Conservation (phyloP, 1,284 basidiomycete species). For the Cutaneotrichosporon mucoides region DNA sequence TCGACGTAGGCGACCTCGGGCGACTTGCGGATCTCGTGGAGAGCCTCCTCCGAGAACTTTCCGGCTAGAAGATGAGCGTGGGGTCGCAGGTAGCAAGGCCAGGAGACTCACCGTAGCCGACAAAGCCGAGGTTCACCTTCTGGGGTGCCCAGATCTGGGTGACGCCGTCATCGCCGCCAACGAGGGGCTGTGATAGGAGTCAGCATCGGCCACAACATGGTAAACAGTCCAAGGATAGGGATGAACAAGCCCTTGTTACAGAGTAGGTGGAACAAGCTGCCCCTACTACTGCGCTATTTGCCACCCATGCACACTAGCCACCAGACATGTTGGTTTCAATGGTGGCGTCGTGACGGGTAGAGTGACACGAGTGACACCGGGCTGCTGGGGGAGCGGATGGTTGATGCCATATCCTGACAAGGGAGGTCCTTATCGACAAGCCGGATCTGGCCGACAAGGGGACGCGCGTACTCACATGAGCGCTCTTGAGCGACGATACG, state of each 20-base stretch:
- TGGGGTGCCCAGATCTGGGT: slow-evolving; percentile 43
- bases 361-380: not conserved
- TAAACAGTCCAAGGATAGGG: too few species aligned
- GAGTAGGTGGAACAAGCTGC: too few species aligned
- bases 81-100: not conserved
- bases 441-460: slow-evolving; percentile 6
- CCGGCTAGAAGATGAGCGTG: slow-evolving; percentile 56
- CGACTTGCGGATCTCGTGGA: slow-evolving; percentile 75
- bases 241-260: not conserved
- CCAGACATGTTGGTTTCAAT: not conserved
- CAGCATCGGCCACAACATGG: not conserved
- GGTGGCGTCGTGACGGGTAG: not conserved
- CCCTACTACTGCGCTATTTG: not conserved
- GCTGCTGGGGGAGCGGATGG: too few species aligned
- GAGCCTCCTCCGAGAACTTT: slow-evolving; percentile 66
- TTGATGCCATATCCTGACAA: too few species aligned
- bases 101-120: slow-evolving; percentile 43
- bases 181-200: slow-evolving; percentile 28
- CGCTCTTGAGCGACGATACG: slow-evolving; percentile 31
- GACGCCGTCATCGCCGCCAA: slow-evolving; percentile 38
- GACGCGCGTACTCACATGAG: slow-evolving; percentile 40
- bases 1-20: slow-evolving; percentile 94
- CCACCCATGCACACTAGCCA: not conserved
- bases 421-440: not conserved
- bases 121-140: slow-evolving; percentile 29